Evolutionary conservation across 2,329 filamentous ascomycete genomes (phyloP).

Genomic region (Botryotinia convoluta): DNA sequence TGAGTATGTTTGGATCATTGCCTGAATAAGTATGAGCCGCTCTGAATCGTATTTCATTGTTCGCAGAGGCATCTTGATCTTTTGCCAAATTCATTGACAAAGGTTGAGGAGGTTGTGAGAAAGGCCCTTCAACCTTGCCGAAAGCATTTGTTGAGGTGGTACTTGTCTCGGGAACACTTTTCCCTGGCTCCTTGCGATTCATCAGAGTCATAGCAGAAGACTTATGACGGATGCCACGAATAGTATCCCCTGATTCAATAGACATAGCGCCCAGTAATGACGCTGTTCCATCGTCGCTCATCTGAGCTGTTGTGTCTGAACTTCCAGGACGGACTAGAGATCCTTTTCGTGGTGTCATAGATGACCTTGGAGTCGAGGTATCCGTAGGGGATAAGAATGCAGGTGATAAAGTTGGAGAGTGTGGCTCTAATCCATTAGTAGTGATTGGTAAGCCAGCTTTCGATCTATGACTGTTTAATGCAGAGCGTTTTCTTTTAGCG

Average conservation of each 20-base stretch:
- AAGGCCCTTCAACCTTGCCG: constrained; percentile 58
- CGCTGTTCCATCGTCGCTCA: constrained; percentile 37
- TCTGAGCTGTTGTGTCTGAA: constrained; percentile 25
- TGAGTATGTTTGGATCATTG: constrained; percentile 66
- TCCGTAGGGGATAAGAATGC: constrained; percentile 29
- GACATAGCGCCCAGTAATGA: constrained; percentile 35
- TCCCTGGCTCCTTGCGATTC: constrained; percentile 54
- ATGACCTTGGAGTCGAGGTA: constrained; percentile 19
- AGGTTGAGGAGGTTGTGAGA: constrained; percentile 37
- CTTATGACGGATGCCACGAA: constrained; percentile 53
- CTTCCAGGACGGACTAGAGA: constrained; percentile 21
- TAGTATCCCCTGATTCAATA: constrained; percentile 34
- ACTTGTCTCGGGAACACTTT: constrained; percentile 62
- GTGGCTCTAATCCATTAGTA: constrained; percentile 24
- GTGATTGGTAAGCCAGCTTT: constrained; percentile 39
- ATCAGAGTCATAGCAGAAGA: constrained; percentile 62
- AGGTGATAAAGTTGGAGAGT: constrained; percentile 31
- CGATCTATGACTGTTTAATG: constrained; percentile 50
- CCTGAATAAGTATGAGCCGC: constrained; percentile 82
- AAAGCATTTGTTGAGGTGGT: constrained; percentile 63
- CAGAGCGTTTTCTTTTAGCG: constrained; percentile 51
- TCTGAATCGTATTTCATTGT: constrained; percentile 48
- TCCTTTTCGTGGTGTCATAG: constrained; percentile 25
- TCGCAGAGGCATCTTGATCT: constrained; percentile 38
- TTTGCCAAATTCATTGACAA: constrained; percentile 42